Conservation (phyloP, 2,329 filamentous ascomycete species). For the Neospermospora avenae region DNA sequence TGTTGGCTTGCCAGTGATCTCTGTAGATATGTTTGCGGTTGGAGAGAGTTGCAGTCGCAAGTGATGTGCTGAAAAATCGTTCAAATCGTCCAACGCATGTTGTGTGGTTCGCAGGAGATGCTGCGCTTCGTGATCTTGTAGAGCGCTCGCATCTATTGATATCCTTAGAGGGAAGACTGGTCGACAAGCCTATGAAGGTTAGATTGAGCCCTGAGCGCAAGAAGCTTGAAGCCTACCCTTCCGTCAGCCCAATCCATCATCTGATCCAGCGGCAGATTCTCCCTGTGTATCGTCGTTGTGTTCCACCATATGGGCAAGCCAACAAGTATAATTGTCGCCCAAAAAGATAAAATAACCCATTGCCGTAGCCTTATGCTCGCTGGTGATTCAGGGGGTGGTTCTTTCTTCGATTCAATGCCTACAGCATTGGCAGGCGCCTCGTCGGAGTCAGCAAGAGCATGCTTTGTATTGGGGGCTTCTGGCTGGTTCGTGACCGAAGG, state of each 20-base stretch:
- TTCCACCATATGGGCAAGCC: constrained; percentile 95
- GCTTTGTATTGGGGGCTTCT: constrained; percentile 5
- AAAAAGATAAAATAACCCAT: constrained; percentile 81
- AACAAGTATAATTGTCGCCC: constrained; percentile 77
- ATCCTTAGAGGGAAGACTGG: constrained; percentile 86
- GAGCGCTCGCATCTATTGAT: constrained; percentile 64
- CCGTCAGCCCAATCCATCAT: constrained; percentile 94
- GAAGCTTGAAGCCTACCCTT: constrained; percentile 54
- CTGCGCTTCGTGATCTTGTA: constrained; percentile 66
- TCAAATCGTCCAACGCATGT: constrained; percentile 79
- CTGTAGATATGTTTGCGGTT: constrained; percentile 27
- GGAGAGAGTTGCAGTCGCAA: constrained; percentile 65
- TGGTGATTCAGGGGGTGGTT: constrained; percentile 71
- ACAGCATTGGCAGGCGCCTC: constrained; percentile 29
- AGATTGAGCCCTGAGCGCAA: constrained; percentile 10
- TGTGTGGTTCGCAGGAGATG: constrained; percentile 78
- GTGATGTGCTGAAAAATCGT: constrained; percentile 82
- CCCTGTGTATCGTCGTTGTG: constrained; percentile 89
- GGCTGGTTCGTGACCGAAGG: constrained; percentile 13
- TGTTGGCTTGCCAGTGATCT: constrained; percentile 31
- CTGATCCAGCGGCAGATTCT: constrained; percentile 73
- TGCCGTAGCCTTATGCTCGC: constrained; percentile 67
- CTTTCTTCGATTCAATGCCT: constrained; percentile 29
- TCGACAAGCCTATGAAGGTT: constrained; percentile 65
- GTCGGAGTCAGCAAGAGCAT: not conserved